These are phyloP conservation scores for Bisporella sp. DNA, from an alignment of 2,329 filamentous ascomycete genomes.

Conservation along the genomic window DNA sequence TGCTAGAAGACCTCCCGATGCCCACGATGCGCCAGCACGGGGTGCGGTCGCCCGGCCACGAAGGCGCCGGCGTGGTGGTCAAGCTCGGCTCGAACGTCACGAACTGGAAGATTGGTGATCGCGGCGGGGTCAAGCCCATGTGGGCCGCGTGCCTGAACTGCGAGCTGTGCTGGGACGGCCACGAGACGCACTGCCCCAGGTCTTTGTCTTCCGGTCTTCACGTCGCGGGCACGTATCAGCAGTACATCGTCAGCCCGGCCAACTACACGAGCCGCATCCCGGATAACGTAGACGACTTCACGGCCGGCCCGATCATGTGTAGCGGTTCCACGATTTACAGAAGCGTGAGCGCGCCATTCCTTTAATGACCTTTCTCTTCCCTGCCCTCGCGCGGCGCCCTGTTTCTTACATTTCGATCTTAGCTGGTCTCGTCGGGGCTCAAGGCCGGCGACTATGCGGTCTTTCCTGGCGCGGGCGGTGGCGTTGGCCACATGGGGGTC, in stretches of 20 bases:
- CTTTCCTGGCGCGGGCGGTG: not conserved
- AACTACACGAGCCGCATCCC: not conserved
- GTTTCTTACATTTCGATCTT: too few species aligned
- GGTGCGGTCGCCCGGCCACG: conserved; percentile 36
- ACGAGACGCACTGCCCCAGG: not conserved
- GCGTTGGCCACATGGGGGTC: not conserved
- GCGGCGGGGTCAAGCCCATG: conserved; percentile 1
- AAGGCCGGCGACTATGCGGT: not conserved
- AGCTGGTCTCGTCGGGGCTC: not conserved
- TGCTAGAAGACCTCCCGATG: conserved; percentile 44
- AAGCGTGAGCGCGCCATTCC: not conserved
- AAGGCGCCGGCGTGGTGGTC: conserved; percentile 25
- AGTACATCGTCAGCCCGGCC: conserved; percentile 9
- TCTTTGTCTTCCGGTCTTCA: not conserved
- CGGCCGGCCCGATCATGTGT: conserved; percentile 50
- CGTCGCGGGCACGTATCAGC: not conserved
- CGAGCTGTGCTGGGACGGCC: not conserved
- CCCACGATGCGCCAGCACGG: conserved; percentile 39
- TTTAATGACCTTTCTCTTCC: not conserved
- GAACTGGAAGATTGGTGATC: conserved; percentile 36
- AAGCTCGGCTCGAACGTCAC: conserved; percentile 29
- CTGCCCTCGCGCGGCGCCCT: not conserved
- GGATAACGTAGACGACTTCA: not conserved
- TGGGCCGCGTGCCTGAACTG: not conserved
- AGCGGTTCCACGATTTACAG: conserved; percentile 32